Conservation (phyloP, 2,329 filamentous ascomycete species). For the Thelonectria rubi region DNA sequence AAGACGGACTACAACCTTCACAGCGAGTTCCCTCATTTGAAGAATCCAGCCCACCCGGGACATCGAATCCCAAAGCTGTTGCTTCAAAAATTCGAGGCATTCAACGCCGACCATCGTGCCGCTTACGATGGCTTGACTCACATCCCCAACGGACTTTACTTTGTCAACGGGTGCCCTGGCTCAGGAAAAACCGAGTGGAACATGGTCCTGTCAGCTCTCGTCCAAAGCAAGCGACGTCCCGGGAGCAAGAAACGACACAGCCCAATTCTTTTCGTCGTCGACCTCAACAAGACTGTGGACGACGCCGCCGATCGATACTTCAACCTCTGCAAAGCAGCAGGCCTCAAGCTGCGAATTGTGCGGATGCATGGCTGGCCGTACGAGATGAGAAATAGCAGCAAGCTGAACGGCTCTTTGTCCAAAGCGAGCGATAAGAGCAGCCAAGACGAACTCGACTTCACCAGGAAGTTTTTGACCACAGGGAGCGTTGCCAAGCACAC, state of each 20-base stretch:
- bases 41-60: slow-evolving; percentile 34
- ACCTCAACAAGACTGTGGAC: slow-evolving; percentile 58
- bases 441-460: slow-evolving; percentile 44
- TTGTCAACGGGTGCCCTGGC: slow-evolving; percentile 58
- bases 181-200: slow-evolving; percentile 60
- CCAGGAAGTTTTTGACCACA: slow-evolving; percentile 47
- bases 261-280: slow-evolving; percentile 56
- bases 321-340: slow-evolving; percentile 47
- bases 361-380: slow-evolving; percentile 54
- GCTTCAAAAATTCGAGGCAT: slow-evolving; percentile 42
- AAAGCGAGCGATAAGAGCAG: background rate
- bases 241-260: slow-evolving; percentile 32
- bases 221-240: slow-evolving; percentile 45
- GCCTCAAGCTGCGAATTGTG: slow-evolving; percentile 48
- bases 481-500: slow-evolving; percentile 36
- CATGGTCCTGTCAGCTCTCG: slow-evolving; percentile 52
- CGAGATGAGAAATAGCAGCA: slow-evolving; percentile 46
- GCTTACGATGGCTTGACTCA: slow-evolving; percentile 48
- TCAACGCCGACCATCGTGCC: slow-evolving; percentile 51
- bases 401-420: slow-evolving; percentile 37
- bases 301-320: slow-evolving; percentile 56
- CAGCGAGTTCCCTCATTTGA: slow-evolving; percentile 46
- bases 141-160: slow-evolving; percentile 54
- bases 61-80: slow-evolving; percentile 40
- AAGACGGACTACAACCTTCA: slow-evolving; percentile 40